phyloP scores from a whole-genome alignment of 2,329 filamentous ascomycete species.

The Monosporascus sp. region DNA sequence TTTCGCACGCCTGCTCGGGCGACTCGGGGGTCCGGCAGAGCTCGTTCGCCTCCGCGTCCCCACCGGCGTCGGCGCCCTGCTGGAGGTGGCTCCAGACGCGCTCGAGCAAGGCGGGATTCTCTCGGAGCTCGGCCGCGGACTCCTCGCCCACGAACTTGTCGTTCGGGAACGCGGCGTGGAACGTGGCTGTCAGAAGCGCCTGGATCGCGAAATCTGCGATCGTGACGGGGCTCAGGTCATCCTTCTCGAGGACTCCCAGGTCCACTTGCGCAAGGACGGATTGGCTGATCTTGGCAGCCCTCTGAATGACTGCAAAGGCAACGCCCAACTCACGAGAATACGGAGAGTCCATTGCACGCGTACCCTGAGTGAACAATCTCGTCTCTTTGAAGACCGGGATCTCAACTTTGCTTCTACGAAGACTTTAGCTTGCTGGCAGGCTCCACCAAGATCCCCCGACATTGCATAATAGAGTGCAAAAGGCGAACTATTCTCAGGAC shows the following conservation, averaged over 20 bases:
- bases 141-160: slow-evolving; percentile 54
- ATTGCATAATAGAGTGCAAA: too few species aligned
- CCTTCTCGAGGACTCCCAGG: slow-evolving; percentile 48
- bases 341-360: slow-evolving; percentile 21
- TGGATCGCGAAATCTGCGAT: slow-evolving; percentile 57
- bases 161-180: slow-evolving; percentile 44
- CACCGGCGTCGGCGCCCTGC: slow-evolving; percentile 20
- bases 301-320: slow-evolving; percentile 25
- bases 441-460: too few species aligned
- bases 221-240: slow-evolving; percentile 52
- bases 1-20: slow-evolving; percentile 42
- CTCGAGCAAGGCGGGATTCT: slow-evolving; percentile 35
- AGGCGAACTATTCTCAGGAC: too few species aligned
- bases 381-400: not conserved
- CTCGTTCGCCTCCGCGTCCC: slow-evolving; percentile 19
- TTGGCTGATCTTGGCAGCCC: slow-evolving; percentile 45
- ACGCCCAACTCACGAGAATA: slow-evolving; percentile 23
- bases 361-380: not conserved
- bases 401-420: too few species aligned
- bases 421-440: too few species aligned
- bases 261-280: slow-evolving; percentile 41
- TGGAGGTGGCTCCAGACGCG: slow-evolving; percentile 44
- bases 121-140: slow-evolving; percentile 41
- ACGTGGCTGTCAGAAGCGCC: slow-evolving; percentile 45
- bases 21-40: slow-evolving; percentile 30